Evolutionary conservation across 192 early-diverging fungal genomes (phyloP), one percentile per base, ranked within the genome.

Genomic region (Rhizoclosmatium sp.): DNA sequence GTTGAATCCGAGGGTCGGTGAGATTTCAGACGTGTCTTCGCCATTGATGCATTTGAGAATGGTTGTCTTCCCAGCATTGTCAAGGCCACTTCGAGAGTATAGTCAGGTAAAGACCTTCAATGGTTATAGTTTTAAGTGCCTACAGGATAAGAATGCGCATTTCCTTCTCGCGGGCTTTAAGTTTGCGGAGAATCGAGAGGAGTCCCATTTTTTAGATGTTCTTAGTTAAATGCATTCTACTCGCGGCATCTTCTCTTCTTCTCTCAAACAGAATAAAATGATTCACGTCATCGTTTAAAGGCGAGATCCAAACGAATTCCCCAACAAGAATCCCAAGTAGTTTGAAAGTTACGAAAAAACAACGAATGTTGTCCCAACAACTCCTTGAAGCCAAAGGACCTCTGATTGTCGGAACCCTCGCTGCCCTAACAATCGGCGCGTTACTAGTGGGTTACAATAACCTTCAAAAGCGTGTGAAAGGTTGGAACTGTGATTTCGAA

Each of bases 11-110:
- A 99, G 89, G 1, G 97, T 98, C 4, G 97, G 97, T 23, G 96
- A 95, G 69, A 99, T 94, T 3, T 91, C 93, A 76, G 92, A 90
- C 59, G 96, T 95, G 67, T 92, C 90, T 75, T 98, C 95, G 59
- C 96, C 96, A 87, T 94, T 98, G 82, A 99, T 92, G 4, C 94
- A 87, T 82, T 98, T 98, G 61, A 98, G 86, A 68, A 98, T 98
- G 5, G 98, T 99, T 0, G 98, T 99, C 79, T 99, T 99, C 73
- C 98, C 98, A 0, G 98, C 98, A 90, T 99, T 99, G 85, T 99
- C 98, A 0, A 99, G 89, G 0, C 98, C 98, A 12, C 93, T 93
- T 45, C 0, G 31, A 0, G 31, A 31, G 31, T 31, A 31, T 59
- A 1, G n/a, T 59, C 71, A 19, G 45, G 39, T 42, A 3, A 45